Evolutionary conservation across 345 rosid species (phyloP), one percentile per base, ranked within the genome.

Genomic region (Camelina hispida): DNA sequence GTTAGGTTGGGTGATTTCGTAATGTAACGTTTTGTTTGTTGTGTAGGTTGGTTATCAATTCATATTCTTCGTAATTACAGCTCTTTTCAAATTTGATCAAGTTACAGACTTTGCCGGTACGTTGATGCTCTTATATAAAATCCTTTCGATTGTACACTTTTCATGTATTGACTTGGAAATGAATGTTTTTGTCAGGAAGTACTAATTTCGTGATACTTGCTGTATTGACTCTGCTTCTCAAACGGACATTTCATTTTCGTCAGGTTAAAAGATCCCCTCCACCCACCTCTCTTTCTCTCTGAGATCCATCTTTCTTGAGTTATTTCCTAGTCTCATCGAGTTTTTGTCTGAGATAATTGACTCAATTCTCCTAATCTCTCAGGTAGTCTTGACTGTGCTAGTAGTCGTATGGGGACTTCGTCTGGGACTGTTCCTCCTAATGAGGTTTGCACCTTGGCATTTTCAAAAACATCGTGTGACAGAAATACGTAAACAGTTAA

Each of bases 21-120:
- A 15, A 62, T 55, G 35, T 63, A 32, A 10, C 25, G 15, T 65
- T 50, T 62, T 62, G 20, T 9, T 1, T 34, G 2, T 16, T n/a
- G 3, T 77, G 79, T 70, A 91, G 97, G 91, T 86, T 78, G 88
- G 80, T 54, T 94, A 90, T 73, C 97, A 94, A 78, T 69, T 88
- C 2, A 40, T 88, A 38, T 91, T 94, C 84, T 94, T 90, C 62
- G 60, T 88, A 50, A 76, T 94, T 89, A 87, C 95, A 48, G 95
- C 93, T 73, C 83, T 88, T 72, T 89, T 87, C 82, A 91, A 87
- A 82, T 79, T 87, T 69, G 95, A 94, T 81, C 88, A 91, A 86
- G 91, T 91, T 83, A 94, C 95, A 18, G 98, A 91, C 84, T 90
- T 94, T 80, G 97, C 96, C 2, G 97, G 98, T 91, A 86, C 15